phyloP scores from a whole-genome alignment of 2,329 filamentous ascomycete species.

The Rosellinia necatrix region DNA sequence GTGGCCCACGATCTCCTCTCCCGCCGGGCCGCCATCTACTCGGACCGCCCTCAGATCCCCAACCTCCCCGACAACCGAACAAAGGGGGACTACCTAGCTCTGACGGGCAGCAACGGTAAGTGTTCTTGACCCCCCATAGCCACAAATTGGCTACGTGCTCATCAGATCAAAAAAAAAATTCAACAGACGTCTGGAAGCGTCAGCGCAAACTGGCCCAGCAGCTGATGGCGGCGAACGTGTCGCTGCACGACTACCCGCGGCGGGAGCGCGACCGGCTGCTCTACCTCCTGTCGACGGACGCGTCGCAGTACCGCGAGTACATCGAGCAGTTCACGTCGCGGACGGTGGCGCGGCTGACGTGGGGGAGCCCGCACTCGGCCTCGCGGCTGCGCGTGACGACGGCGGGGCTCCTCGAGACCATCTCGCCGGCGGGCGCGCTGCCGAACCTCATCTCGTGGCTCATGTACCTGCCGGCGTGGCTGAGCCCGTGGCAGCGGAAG shows the following conservation, averaged over 20 bases:
- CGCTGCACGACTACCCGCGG: conserved; percentile 49
- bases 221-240: conserved; percentile 47
- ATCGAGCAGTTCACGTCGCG: conserved; percentile 54
- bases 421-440: conserved; percentile 50
- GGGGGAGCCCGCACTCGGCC: conserved; percentile 50
- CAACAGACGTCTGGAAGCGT: conserved; percentile 53
- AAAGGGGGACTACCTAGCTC: conserved; percentile 52
- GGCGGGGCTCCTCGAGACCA: conserved; percentile 51
- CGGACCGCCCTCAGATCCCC: conserved; percentile 52
- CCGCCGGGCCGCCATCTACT: conserved; percentile 49
- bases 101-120: conserved; percentile 49
- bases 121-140: background rate
- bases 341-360: conserved; percentile 51
- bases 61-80: conserved; percentile 54
- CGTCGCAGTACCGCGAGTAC: conserved; percentile 50
- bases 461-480: conserved; percentile 43
- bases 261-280: conserved; percentile 52
- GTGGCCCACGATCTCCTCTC: conserved; percentile 52
- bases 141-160: background rate
- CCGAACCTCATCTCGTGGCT: conserved; percentile 49
- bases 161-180: too few species aligned
- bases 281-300: conserved; percentile 46
- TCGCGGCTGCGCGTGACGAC: conserved; percentile 50
- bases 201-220: conserved; percentile 52
- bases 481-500: conserved; percentile 52